These are phyloP conservation scores for Gossypium lobatum DNA, from an alignment of 441 rosid genomes.

Conservation along the genomic window DNA sequence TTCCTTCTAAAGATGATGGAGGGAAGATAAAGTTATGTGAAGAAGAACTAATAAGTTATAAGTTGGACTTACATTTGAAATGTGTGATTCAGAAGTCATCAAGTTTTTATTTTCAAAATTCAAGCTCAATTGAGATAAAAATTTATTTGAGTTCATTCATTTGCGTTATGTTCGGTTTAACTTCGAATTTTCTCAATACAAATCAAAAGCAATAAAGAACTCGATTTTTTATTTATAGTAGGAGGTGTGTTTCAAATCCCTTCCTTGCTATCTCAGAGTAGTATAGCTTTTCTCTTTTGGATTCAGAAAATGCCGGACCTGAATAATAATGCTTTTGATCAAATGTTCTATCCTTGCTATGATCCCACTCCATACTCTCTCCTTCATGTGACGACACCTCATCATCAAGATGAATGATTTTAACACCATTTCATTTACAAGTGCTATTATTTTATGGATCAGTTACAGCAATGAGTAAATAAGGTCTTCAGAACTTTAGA, in stretches of 20 bases:
- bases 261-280: constrained; percentile 4
- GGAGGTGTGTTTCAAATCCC: constrained; percentile 11
- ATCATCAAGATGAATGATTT: background rate
- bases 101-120: background rate
- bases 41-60: no score
- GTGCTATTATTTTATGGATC: background rate
- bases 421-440: background rate
- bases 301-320: background rate
- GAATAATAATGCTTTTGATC: background rate
- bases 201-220: background rate
- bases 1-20: constrained; percentile 30
- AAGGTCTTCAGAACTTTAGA: constrained; percentile 50
- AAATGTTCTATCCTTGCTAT: background rate
- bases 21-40: no score
- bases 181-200: no score
- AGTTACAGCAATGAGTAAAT: constrained; percentile 9
- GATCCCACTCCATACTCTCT: background rate
- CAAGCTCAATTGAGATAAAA: background rate
- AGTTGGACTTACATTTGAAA: no score
- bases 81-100: no score
- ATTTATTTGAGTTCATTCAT: no score
- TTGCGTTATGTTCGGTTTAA: no score
- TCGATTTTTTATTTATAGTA: background rate
- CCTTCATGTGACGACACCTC: background rate
- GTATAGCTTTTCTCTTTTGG: constrained; percentile 21